phyloP scores from a whole-genome alignment of 2,329 filamentous ascomycete genomes.

The Claviceps sorghi region DNA sequence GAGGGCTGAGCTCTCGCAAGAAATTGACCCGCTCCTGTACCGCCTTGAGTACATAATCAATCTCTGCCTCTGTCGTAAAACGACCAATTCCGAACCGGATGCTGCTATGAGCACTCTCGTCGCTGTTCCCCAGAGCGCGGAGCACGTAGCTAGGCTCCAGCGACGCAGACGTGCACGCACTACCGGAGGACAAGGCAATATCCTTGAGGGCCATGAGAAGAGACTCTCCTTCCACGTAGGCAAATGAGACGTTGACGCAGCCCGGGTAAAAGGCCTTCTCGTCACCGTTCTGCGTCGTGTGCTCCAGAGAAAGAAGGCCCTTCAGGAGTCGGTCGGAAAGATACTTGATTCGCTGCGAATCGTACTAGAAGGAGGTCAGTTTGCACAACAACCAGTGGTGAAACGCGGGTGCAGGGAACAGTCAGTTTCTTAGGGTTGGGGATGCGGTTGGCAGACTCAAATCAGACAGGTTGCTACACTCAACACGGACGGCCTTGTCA shows the following conservation, averaged over 20 bases:
- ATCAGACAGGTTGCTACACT: conserved; percentile 56
- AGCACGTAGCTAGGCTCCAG: conserved; percentile 94
- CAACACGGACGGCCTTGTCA: conserved; percentile 45
- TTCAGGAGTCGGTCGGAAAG: conserved; percentile 74
- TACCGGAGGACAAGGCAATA: conserved; percentile 90
- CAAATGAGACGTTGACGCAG: conserved; percentile 96
- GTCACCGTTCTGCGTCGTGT: conserved; percentile 84
- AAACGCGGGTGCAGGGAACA: too few relatives aligned
- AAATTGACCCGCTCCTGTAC: conserved; percentile 84
- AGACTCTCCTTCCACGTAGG: conserved; percentile 95
- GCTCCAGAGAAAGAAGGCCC: conserved; percentile 76
- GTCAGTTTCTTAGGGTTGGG: too few relatives aligned
- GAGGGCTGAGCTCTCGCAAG: conserved; percentile 80
- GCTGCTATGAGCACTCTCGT: conserved; percentile 94
- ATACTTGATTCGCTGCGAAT: conserved; percentile 65
- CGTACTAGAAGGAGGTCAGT: conserved; percentile 52
- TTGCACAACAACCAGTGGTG: not conserved
- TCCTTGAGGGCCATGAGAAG: conserved; percentile 97
- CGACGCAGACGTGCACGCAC: conserved; percentile 92
- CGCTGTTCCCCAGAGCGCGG: conserved; percentile 83
- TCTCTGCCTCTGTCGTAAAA: conserved; percentile 89
- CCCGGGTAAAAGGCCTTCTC: conserved; percentile 76
- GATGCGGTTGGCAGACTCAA: conserved; percentile 2
- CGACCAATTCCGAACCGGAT: conserved; percentile 95
- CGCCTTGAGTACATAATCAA: conserved; percentile 93